These are phyloP conservation scores for Pseudozyma sp. DNA, from an alignment of 1,284 basidiomycete genomes.

Conservation along the genomic window DNA sequence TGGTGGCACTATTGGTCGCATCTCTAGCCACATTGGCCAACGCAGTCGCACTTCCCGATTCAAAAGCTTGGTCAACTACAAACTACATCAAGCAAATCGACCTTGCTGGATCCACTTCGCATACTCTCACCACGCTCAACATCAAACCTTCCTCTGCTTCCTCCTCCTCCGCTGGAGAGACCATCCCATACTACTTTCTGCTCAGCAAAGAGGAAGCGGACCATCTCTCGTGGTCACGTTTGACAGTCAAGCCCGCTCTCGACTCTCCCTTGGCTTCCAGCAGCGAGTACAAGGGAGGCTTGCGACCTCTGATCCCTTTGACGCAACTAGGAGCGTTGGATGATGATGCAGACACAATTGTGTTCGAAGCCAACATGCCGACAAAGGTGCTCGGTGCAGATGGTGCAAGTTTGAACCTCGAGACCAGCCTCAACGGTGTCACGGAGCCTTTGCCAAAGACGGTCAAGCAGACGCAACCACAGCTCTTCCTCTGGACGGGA, in stretches of 20 bases:
- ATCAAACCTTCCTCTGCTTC: constrained; percentile 46
- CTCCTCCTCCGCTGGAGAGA: constrained; percentile 30
- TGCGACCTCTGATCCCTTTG: constrained; percentile 23
- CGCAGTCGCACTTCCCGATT: constrained; percentile 19
- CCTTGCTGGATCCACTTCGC: constrained; percentile 55
- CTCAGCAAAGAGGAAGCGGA: constrained; percentile 35
- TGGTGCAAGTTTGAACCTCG: constrained; percentile 25
- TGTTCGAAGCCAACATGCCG: constrained; percentile 30
- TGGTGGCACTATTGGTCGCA: constrained; percentile 9
- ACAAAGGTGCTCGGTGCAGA: constrained; percentile 6
- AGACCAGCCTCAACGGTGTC: constrained; percentile 80
- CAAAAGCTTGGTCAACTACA: constrained; percentile 43
- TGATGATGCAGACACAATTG: constrained; percentile 7
- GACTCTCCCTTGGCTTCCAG: constrained; percentile 21
- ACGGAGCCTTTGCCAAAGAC: constrained; percentile 80
- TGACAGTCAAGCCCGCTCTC: constrained; percentile 29
- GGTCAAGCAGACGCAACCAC: constrained; percentile 82
- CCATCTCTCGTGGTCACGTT: constrained; percentile 35
- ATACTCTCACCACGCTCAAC: constrained; percentile 39
- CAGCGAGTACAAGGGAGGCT: constrained; percentile 14
- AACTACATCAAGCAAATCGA: constrained; percentile 52
- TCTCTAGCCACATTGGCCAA: not conserved
- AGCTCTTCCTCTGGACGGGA: constrained; percentile 81
- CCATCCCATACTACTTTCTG: constrained; percentile 45
- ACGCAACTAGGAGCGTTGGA: constrained; percentile 14